Evolutionary conservation across 2,329 filamentous ascomycete species (phyloP), one percentile per base, ranked within the genome.

Genomic region (Xylariaceae sp.): DNA sequence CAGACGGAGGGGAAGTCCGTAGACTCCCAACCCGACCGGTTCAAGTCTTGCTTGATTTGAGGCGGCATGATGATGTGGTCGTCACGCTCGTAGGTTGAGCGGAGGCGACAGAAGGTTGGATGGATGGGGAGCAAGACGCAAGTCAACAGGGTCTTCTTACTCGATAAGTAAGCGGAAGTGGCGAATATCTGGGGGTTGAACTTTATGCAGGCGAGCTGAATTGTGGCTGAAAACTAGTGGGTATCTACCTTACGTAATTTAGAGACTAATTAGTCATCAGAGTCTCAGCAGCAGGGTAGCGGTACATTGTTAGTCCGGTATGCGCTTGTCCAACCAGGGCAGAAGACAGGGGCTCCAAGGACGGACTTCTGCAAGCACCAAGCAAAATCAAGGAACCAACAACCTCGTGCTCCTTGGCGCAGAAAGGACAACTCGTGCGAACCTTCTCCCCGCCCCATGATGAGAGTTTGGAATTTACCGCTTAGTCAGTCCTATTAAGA

Each of bases 1-100:
- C 84, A 94, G 32, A 94, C 87, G 2, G 88, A 92, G 8, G 89
- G 89, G 66, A 94, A 91, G 71, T 94, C 89, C 46, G 89, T 94
- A 30, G 90, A 88, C 74, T 99, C 94, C 91, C 92, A 96, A 55
- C 94, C 94, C 16, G 91, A 94, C 50, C 94, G 84, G 74, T 97
- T 96, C 44, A 96, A 80, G 69, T 96, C 92, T 70, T 95, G 88
- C 72, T 97, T 96, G 70, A 96, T 96, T 71, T 96, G 91, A 12
- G 91, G 88, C 53, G 89, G 88, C 85, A 95, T 92, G 43, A 36
- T 62, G 55, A 21, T 30, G 47, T 41, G 32, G 29, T 45, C 16
- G 55, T 53, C 49, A 52, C 55, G 49, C 49, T 51, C 39, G 49
- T 39, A 15, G 34, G 18, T 32, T 21, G 39, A 49, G 46, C 44